Conservation (phyloP, 2,329 filamentous ascomycete genomes). For the Leptographium flavum region DNA sequence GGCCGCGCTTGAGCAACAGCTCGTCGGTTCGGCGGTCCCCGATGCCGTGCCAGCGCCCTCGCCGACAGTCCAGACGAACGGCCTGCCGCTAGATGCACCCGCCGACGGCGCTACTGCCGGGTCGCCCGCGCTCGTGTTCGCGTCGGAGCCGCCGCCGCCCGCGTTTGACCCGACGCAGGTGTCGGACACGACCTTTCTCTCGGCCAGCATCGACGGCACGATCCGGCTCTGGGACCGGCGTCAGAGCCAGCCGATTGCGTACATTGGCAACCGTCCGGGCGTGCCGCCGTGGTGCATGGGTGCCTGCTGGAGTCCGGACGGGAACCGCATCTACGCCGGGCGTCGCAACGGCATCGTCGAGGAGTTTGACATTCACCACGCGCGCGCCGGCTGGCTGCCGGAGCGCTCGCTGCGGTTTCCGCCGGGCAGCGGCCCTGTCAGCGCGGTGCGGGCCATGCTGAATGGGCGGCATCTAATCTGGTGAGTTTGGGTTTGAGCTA, state of each 20-base stretch:
- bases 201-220: conserved; percentile 74
- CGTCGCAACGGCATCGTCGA: conserved; percentile 86
- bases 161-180: conserved; percentile 41
- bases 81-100: no score
- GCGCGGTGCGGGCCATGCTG: conserved; percentile 75
- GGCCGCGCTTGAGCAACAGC: neutral
- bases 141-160: conserved; percentile 21
- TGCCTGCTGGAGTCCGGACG: conserved; percentile 89
- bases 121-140: conserved; percentile 16
- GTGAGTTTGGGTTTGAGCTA: no score
- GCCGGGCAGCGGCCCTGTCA: conserved; percentile 76
- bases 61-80: no score
- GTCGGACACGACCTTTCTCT: conserved; percentile 71
- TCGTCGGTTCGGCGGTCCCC: no score
- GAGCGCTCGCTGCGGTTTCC: conserved; percentile 78
- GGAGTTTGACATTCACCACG: conserved; percentile 79
- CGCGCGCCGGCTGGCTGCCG: conserved; percentile 50
- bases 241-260: conserved; percentile 60
- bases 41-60: no score
- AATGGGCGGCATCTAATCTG: conserved; percentile 89
- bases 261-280: conserved; percentile 57
- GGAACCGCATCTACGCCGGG: conserved; percentile 89
- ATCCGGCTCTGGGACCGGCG: conserved; percentile 90
- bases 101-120: no score
- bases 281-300: conserved; percentile 97